These are phyloP conservation scores for Colletotrichum sp. DNA, from an alignment of 2,329 filamentous ascomycete species.

Conservation along the genomic window DNA sequence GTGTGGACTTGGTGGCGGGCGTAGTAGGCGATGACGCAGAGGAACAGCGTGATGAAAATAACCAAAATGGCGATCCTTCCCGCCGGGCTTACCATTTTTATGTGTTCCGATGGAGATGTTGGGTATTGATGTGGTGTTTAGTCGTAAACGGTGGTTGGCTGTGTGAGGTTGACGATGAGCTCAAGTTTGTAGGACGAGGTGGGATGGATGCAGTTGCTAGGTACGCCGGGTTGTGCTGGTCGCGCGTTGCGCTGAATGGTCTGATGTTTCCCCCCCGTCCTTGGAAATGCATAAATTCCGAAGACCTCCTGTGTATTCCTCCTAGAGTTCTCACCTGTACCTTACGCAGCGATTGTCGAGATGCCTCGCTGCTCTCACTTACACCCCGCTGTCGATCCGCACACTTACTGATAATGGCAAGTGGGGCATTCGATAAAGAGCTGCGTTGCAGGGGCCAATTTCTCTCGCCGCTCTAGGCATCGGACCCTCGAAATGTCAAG, in stretches of 20 bases:
- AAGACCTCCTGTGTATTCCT: not conserved
- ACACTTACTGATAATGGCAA: not conserved
- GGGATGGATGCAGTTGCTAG: not conserved
- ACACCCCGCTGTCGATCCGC: not conserved
- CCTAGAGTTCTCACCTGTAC: not conserved
- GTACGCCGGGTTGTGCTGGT: not conserved
- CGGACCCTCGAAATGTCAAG: not conserved
- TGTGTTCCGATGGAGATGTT: not conserved
- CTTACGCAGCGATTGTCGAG: not conserved
- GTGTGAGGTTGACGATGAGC: not conserved
- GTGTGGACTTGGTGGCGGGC: constrained; percentile 29
- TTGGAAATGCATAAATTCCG: not conserved
- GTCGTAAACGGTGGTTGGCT: not conserved
- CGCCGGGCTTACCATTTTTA: constrained; percentile 29
- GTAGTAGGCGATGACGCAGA: constrained; percentile 32
- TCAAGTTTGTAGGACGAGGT: not conserved
- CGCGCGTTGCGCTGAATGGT: not conserved
- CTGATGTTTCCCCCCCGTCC: not conserved
- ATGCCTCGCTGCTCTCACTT: not conserved
- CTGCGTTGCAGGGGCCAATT: not conserved
- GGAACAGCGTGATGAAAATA: constrained; percentile 31
- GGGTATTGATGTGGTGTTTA: not conserved
- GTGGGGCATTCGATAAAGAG: not conserved
- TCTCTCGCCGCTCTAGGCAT: not conserved
- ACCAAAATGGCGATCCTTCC: constrained; percentile 34